Conservation (phyloP, 192 early-diverging fungal genomes). For the Powellomyces hirtus region DNA sequence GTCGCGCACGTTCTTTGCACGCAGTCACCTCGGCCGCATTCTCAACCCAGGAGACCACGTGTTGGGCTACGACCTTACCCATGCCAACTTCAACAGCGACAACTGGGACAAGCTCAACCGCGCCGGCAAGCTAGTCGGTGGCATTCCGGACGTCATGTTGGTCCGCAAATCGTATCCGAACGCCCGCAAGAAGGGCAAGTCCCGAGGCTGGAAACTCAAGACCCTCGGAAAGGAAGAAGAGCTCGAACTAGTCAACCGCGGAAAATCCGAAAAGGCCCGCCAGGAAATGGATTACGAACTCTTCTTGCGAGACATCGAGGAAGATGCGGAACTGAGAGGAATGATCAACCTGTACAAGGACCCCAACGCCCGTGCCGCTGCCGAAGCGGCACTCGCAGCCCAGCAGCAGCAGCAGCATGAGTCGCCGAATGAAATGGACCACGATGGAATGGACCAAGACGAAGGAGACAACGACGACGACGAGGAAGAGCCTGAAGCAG, state of each 20-base stretch:
- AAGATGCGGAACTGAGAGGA: slow-evolving; percentile 93
- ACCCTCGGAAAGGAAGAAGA: slow-evolving; percentile 85
- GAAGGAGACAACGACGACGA: slow-evolving; percentile 61
- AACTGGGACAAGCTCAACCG: slow-evolving; percentile 59
- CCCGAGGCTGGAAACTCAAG: slow-evolving; percentile 89
- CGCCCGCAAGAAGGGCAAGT: slow-evolving; percentile 80
- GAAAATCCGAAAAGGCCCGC: slow-evolving; percentile 67
- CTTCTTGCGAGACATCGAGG: slow-evolving; percentile 97
- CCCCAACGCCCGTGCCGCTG: slow-evolving; percentile 1
- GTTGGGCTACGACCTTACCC: slow-evolving; percentile 84
- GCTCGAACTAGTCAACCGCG: slow-evolving; percentile 63
- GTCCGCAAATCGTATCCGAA: slow-evolving; percentile 91
- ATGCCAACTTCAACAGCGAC: slow-evolving; percentile 89
- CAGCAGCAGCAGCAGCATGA: neutral
- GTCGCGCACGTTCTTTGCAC: slow-evolving; percentile 66
- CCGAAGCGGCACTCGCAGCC: neutral
- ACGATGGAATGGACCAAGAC: slow-evolving; percentile 45
- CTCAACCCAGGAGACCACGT: slow-evolving; percentile 89
- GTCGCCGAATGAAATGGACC: slow-evolving; percentile 25
- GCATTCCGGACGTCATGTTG: slow-evolving; percentile 84
- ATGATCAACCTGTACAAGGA: slow-evolving; percentile 93
- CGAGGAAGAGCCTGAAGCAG: slow-evolving; percentile 75
- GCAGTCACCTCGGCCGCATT: slow-evolving; percentile 90
- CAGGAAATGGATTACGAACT: slow-evolving; percentile 89
- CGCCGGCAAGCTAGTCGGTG: slow-evolving; percentile 49